Evolutionary conservation across 352 stramenopile genomes (phyloP).

Genomic region (Phytophthora niederhauseri): DNA sequence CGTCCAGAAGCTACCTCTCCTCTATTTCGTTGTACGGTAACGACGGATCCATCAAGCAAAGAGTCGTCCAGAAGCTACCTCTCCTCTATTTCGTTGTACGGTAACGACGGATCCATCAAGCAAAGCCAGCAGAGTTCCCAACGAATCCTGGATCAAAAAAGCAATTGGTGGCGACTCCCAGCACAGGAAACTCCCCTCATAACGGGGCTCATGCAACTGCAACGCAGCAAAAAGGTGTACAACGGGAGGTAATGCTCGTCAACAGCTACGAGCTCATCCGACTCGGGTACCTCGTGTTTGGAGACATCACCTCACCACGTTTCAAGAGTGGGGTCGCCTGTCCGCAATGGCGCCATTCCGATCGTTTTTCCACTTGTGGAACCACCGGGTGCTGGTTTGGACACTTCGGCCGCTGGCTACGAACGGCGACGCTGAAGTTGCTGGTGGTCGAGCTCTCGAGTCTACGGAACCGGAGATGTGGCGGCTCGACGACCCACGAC

Average conservation of each 20-base stretch:
- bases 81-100: neutral
- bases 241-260: conserved; percentile 4
- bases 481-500: conserved; percentile 17
- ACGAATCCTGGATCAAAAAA: neutral
- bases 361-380: conserved; percentile 1
- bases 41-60: neutral
- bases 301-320: conserved; percentile 13
- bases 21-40: neutral
- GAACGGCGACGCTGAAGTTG: conserved; percentile 1
- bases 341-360: conserved; percentile 7
- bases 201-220: no score
- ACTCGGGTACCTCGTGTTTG: conserved; percentile 28
- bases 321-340: conserved; percentile 20
- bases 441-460: conserved; percentile 4
- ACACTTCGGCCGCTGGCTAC: neutral
- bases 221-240: neutral
- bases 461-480: conserved; percentile 15
- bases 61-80: neutral
- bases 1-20: neutral
- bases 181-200: no score
- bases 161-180: neutral
- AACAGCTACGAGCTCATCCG: conserved; percentile 31
- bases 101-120: neutral
- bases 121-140: neutral
- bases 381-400: conserved; percentile 25